Evolutionary conservation across 768 basidiomycete species (phyloP).

Genomic region (Crassisporium funariophilum): DNA sequence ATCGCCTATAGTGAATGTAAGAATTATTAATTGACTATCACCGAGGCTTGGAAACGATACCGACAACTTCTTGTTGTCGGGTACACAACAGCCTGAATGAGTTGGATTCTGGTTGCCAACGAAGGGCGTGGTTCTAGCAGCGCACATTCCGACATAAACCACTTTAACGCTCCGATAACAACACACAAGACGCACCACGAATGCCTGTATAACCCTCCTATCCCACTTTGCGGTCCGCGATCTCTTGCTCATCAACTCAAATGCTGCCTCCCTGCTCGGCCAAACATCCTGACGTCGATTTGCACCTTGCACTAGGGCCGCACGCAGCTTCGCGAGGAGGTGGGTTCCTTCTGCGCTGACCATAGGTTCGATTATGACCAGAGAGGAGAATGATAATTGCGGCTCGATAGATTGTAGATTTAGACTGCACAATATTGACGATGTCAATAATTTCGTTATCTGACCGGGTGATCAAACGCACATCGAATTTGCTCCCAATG

Average conservation of each 20-base stretch:
- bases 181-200: conserved; percentile 44
- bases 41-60: conserved; percentile 17
- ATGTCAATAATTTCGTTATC: not conserved
- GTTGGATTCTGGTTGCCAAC: conserved; percentile 33
- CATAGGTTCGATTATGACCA: conserved; percentile 69
- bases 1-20: conserved; percentile 45
- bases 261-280: conserved; percentile 47
- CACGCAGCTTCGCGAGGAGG: conserved; percentile 43
- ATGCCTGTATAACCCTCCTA: conserved; percentile 48
- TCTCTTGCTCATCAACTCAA: conserved; percentile 32
- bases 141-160: conserved; percentile 1
- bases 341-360: conserved; percentile 51
- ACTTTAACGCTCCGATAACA: not conserved
- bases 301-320: conserved; percentile 46
- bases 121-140: conserved; percentile 40
- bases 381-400: conserved; percentile 43
- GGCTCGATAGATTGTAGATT: conserved; percentile 54
- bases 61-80: conserved; percentile 62
- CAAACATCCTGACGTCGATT: conserved; percentile 54
- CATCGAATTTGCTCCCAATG: conserved; percentile 68
- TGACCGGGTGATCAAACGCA: conserved; percentile 33
- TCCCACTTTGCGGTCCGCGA: conserved; percentile 54
- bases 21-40: conserved; percentile 2
- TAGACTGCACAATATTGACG: conserved; percentile 37
- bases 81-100: conserved; percentile 56